Conservation (phyloP, 2,329 filamentous ascomycete genomes). For the Tolypocladium tropicale region DNA sequence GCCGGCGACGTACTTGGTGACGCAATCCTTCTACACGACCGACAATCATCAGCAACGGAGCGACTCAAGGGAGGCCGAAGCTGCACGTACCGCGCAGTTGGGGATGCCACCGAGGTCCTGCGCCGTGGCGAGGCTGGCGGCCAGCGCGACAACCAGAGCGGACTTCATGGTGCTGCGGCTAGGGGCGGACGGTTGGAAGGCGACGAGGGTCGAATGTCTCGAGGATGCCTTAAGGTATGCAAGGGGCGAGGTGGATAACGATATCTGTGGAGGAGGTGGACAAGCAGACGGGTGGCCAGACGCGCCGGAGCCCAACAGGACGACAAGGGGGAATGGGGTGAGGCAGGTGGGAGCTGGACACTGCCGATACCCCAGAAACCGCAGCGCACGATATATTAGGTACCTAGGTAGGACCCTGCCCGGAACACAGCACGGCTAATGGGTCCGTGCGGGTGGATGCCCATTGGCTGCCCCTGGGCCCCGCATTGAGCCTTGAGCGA, state of each 20-base stretch:
- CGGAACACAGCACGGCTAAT: too few relatives aligned
- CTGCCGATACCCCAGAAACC: background rate
- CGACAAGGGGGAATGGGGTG: background rate
- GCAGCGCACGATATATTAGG: background rate
- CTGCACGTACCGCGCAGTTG: slow-evolving; percentile 25
- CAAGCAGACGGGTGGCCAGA: background rate
- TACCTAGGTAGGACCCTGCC: background rate
- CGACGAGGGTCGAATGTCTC: background rate
- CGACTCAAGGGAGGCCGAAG: background rate
- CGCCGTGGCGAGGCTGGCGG: slow-evolving; percentile 22
- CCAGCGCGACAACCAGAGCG: slow-evolving; percentile 17
- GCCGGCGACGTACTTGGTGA: slow-evolving; percentile 21
- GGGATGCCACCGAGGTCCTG: slow-evolving; percentile 22
- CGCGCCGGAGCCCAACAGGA: background rate
- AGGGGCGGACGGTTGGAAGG: background rate
- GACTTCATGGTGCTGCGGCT: slow-evolving; percentile 23
- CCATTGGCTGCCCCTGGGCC: background rate
- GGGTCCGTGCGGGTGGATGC: too few relatives aligned
- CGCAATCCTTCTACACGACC: slow-evolving; percentile 18
- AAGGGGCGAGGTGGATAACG: background rate
- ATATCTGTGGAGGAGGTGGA: background rate
- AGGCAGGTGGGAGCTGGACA: background rate
- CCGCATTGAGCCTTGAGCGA: background rate
- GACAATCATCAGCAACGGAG: background rate
- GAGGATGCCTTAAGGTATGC: background rate